Percentiles rank a stretch among this genome's conserved stretches.
phyloP scores from a whole-genome alignment of 2,329 filamentous ascomycete species.

The Aspergillus chevalieri region DNA sequence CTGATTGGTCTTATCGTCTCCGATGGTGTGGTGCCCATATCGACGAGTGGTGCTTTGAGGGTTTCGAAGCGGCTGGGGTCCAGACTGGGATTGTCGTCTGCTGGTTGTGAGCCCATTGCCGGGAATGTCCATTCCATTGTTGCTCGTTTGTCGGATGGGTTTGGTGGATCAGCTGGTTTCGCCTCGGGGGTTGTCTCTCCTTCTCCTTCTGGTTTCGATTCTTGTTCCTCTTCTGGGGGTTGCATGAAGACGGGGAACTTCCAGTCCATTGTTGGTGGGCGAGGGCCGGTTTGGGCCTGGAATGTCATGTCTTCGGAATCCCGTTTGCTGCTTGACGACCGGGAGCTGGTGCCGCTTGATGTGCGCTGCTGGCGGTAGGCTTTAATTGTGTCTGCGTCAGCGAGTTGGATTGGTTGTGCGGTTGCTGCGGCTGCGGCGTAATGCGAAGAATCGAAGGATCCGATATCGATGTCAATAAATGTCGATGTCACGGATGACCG shows the following conservation, averaged over 20 bases:
- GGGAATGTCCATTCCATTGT: conserved; percentile 54
- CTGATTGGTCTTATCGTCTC: conserved; percentile 9
- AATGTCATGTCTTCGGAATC: conserved; percentile 24
- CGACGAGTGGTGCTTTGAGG: conserved; percentile 21
- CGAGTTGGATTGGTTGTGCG: conserved; percentile 46
- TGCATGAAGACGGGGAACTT: conserved; percentile 36
- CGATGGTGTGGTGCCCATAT: conserved; percentile 8
- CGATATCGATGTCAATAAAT: conserved; percentile 54
- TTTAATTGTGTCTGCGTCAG: conserved; percentile 50
- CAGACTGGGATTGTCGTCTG: conserved; percentile 1
- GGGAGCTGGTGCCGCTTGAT: conserved; percentile 30
- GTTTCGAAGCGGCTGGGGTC: conserved; percentile 26
- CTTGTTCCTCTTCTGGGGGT: conserved; percentile 8
- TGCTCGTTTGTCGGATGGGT: conserved; percentile 30
- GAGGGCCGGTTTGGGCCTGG: conserved; percentile 30
- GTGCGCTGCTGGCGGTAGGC: conserved; percentile 44
- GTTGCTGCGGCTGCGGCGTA: conserved; percentile 49
- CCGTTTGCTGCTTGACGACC: conserved; percentile 20
- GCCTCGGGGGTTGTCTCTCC: conserved; percentile 2
- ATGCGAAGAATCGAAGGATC: conserved; percentile 43
- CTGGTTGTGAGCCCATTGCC: conserved; percentile 25
- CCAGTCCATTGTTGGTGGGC: conserved; percentile 44
- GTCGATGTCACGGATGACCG: conserved; percentile 44
- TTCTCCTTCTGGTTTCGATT: conserved; percentile 2
- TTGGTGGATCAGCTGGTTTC: conserved; percentile 13